Evolutionary conservation across 1,284 basidiomycete species (phyloP), one percentile per base, ranked within the genome.

Genomic region (Hymenochaete sp.): DNA sequence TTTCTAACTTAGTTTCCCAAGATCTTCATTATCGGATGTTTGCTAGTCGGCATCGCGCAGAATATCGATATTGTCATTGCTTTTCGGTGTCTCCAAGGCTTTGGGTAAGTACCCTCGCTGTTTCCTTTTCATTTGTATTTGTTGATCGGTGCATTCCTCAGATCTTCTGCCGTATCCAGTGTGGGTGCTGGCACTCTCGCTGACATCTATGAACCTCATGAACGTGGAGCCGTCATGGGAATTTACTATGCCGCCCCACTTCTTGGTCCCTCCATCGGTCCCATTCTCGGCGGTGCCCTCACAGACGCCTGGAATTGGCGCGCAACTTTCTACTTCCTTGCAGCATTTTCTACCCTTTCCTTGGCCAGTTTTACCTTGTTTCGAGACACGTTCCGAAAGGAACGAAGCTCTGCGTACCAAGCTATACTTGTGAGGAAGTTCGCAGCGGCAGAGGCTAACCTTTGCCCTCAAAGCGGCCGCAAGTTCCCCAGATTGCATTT

Each of bases 161-260:
- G 84, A 18, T 81, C 82, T 2, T 80, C 82, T 41, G 83, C 86
- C 1, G 82, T 88, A 6, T 72, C 88, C 16, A 64, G 82, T 0
- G 77, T 90, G 38, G 90, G 88, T 8, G 86, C 87, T 0, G 88
- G 84, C 7, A 84, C 83, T 6, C 66, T 93, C 3, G 82, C 82
- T 2, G 87, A 91, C 59, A 83, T 91, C 28, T 91, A 79, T 55
- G 86, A 91, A 39, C 72, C 80, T 0, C 68, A 75, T 35, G 84
- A 91, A 58, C 70, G 90, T 38, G 90, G 90, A 1, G 75, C 73
- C 9, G 87, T 71, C 71, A 82, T 89, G 71, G 86, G 86, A 0
- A 67, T 86, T 7, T 88, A 80, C 60, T 88, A 83, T 51, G 71
- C 72, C 18, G 72, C 76, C 25, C 77, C 75, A 3, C 64, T 75